A percentile compares a stretch with the other conserved stretches of the same genome.
phyloP scores from a whole-genome alignment of 108 stramenopile genomes.

The Nannochloropsis salina region DNA sequence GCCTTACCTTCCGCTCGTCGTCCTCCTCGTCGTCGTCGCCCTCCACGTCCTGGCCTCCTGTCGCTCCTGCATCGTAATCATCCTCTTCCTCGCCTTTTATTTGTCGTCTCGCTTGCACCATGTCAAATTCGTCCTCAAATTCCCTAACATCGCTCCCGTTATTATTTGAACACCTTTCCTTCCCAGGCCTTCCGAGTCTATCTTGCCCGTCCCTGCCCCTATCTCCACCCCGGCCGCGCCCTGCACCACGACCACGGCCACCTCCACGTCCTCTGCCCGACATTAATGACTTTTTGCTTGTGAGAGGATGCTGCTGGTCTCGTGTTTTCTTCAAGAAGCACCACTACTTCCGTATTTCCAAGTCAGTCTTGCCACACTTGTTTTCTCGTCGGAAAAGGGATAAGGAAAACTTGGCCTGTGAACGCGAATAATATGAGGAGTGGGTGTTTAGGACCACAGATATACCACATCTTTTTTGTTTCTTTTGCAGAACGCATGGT shows the following conservation, averaged over 20 bases:
- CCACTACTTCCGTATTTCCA: no score
- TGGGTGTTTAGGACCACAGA: no score
- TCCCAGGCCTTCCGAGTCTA: neutral
- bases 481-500: no score
- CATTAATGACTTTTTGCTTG: neutral
- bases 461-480: no score
- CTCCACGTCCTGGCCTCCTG: neutral
- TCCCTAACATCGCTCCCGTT: neutral
- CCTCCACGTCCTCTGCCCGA: neutral
- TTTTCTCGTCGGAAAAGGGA: no score
- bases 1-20: constrained; percentile 30
- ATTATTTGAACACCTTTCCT: neutral
- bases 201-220: neutral
- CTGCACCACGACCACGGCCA: neutral
- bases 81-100: constrained; percentile 24
- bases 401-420: no score
- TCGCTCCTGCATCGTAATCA: neutral
- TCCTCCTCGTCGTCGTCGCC: constrained; percentile 49
- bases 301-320: neutral
- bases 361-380: no score
- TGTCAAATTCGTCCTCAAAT: neutral
- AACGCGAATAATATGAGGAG: no score
- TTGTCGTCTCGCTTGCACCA: neutral
- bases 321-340: no score
- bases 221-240: neutral